phyloP scores from a whole-genome alignment of 2,329 filamentous ascomycete genomes.

The Penicillium hesseltinei region DNA sequence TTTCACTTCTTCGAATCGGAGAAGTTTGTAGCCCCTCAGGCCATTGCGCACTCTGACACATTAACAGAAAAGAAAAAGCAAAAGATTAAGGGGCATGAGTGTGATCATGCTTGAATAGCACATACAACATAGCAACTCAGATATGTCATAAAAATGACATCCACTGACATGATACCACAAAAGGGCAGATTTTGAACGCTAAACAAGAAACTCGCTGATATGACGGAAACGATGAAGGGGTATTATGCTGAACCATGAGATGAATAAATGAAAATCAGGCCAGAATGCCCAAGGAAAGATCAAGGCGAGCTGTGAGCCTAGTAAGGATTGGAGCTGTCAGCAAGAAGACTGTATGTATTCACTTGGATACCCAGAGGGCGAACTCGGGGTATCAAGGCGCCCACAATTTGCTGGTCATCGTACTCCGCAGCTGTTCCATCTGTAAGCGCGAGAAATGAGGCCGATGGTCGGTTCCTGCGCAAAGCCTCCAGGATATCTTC shows the following conservation, averaged over 20 bases:
- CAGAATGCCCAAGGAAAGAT: background rate
- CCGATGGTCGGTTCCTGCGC: slow-evolving; percentile 56
- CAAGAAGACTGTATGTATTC: background rate
- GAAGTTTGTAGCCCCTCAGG: background rate
- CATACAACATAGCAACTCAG: background rate
- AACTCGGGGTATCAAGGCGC: background rate
- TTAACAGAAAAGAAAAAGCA: no score
- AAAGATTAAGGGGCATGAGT: background rate
- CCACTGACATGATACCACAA: background rate
- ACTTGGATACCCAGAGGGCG: slow-evolving; percentile 2
- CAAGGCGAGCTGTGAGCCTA: background rate
- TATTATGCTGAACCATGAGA: background rate
- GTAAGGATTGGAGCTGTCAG: background rate
- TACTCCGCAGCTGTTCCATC: slow-evolving; percentile 52
- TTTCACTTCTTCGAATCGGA: background rate
- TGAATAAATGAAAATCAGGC: background rate
- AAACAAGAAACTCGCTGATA: background rate
- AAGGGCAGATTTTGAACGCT: background rate
- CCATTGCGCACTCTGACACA: background rate
- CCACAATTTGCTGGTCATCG: background rate
- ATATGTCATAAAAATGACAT: background rate
- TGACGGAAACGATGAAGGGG: background rate
- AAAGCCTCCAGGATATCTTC: slow-evolving; percentile 63
- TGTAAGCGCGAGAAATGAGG: slow-evolving; percentile 60
- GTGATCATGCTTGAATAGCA: background rate